Base-by-base conservation (phyloP, 2,329 filamentous ascomycete genomes). In the Conoideocrella luteorostrata region DNA sequence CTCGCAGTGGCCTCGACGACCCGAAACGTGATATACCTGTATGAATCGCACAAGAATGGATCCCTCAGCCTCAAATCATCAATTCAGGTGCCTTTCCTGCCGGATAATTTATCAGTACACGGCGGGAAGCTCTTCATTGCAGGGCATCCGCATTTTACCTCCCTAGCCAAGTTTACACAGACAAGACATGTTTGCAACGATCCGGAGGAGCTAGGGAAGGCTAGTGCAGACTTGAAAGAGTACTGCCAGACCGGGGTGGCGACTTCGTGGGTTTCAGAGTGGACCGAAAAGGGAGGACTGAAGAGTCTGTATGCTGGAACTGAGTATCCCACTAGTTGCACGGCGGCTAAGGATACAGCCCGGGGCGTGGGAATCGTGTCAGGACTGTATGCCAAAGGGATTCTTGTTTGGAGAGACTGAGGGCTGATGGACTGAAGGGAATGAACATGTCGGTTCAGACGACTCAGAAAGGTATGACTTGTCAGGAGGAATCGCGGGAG, bases 41-140 rank as follows among this genome's bases (percentile, higher is more conserved):
- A 60, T 55, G 26, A 39, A 6, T 38, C 62, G 7, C 43, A 15
- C 9, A 3, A 24, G 11, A 32, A 46, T 36, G 28, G 32, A 9
- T 30, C 40, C 4, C 41, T 49, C 11, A 13, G 15, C 3, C 43
- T 45, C 23, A 41, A 24, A 21, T 37, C 44, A 4, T 43, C 30
- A 3, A 34, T 50, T 9, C 21, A n/a, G 4, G 37, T 50, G 3
- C 63, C 66, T 0, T 71, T 68, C 46, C 23, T 63, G 6, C 61
- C 66, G 0, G 68, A 71, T 46, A 71, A 71, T 34, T 54, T 71
- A 10, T 62, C 62, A 0, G 38, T 57, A 3, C 54, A 40, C 18
- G 51, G 26, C 29, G 50, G 52, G 37, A 56, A 54, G n/a, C 58
- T 71, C 15, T 46, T 68, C 9, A 60, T 67, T 15, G 62, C 68